A percentile compares a stretch with the other conserved stretches of the same genome.
These are phyloP conservation scores for Lentinula novae-zelandiae DNA, from an alignment of 1,284 basidiomycete species.

Conservation along the genomic window DNA sequence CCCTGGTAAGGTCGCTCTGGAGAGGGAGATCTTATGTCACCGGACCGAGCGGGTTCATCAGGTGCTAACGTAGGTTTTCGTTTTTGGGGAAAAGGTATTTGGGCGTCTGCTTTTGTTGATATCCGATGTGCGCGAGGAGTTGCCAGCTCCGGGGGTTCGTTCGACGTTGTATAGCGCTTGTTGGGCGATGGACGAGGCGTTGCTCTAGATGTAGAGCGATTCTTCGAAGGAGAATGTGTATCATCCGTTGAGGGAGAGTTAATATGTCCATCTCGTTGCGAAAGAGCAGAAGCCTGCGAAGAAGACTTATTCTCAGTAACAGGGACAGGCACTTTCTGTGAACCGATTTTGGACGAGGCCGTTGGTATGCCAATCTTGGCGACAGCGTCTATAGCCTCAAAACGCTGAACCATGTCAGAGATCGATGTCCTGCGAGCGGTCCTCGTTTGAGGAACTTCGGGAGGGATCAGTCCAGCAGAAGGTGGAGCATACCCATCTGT, in stretches of 20 bases:
- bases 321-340: neutral
- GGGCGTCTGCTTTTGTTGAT: conserved; percentile 13
- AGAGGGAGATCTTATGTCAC: conserved; percentile 45
- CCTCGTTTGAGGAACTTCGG: conserved; percentile 36
- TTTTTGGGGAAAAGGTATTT: conserved; percentile 16
- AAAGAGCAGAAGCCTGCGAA: neutral
- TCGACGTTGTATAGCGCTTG: neutral
- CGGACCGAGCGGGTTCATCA: conserved; percentile 23
- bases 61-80: conserved; percentile 27
- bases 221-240: neutral
- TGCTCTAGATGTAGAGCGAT: neutral
- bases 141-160: conserved; percentile 2
- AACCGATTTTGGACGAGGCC: neutral
- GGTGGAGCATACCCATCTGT: conserved; percentile 28
- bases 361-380: neutral
- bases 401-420: conserved; percentile 76
- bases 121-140: conserved; percentile 12
- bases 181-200: conserved; percentile 1
- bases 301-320: neutral
- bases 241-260: neutral
- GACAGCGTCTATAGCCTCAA: conserved; percentile 58
- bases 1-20: conserved; percentile 76
- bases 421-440: conserved; percentile 64
- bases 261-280: conserved; percentile 3
- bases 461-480: conserved; percentile 38